phyloP scores from a whole-genome alignment of 345 rosid species.

The Stellera chamaejasme region DNA sequence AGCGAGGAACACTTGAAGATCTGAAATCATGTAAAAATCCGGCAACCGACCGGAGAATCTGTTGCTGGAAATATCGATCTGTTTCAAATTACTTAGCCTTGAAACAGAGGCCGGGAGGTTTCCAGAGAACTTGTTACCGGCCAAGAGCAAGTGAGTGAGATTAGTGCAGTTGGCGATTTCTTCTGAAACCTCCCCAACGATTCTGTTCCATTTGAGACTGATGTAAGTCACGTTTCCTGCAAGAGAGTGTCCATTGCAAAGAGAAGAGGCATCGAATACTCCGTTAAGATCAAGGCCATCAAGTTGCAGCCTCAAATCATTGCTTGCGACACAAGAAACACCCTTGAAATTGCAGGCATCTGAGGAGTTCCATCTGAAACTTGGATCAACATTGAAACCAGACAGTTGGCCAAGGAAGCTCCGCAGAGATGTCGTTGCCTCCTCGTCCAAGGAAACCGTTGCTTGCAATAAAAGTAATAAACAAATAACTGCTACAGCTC shows the following conservation, averaged over 20 bases:
- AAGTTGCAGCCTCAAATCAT: slow-evolving; percentile 12
- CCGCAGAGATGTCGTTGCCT: slow-evolving; percentile 16
- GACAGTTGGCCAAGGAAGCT: slow-evolving; percentile 25
- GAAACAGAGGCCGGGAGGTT: slow-evolving; percentile 33
- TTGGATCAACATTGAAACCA: slow-evolving; percentile 17
- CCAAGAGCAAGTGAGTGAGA: slow-evolving; percentile 26
- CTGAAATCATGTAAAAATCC: slow-evolving; percentile 25
- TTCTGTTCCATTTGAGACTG: slow-evolving; percentile 23
- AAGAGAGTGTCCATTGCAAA: slow-evolving; percentile 29
- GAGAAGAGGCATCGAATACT: slow-evolving; percentile 26
- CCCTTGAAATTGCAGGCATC: slow-evolving; percentile 51
- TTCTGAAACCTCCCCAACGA: slow-evolving; percentile 25
- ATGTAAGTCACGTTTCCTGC: slow-evolving; percentile 26
- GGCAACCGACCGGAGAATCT: slow-evolving; percentile 37
- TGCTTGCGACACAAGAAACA: slow-evolving; percentile 21
- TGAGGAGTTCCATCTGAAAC: slow-evolving; percentile 28
- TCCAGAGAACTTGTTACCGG: slow-evolving; percentile 33
- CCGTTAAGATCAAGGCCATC: slow-evolving; percentile 29
- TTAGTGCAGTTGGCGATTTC: slow-evolving; percentile 34
- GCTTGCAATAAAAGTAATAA: slow-evolving; percentile 14
- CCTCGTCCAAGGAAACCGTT: slow-evolving; percentile 21
- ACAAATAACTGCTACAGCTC: slow-evolving; percentile 15
- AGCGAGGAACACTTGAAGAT: slow-evolving; percentile 30
- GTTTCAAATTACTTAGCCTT: slow-evolving; percentile 26
- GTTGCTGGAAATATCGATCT: slow-evolving; percentile 42